Conservation (phyloP, 1,284 basidiomycete species). For the Fomes fomentarius region DNA sequence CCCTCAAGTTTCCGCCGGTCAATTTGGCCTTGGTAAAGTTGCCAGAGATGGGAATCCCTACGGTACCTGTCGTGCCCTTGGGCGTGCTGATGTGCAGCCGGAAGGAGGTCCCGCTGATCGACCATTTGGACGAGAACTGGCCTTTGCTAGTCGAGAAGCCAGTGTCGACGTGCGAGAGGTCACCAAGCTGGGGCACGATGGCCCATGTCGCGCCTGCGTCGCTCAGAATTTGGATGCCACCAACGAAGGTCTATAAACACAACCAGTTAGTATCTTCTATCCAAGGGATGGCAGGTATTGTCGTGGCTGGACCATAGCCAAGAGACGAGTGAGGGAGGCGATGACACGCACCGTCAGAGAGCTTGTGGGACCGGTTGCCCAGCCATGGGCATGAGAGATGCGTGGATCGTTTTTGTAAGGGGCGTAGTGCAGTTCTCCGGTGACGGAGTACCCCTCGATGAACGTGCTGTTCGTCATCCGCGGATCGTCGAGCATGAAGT, state of each 20-base stretch:
- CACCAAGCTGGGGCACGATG: slow-evolving; percentile 16
- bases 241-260: slow-evolving; percentile 19
- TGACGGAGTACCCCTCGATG: slow-evolving; percentile 23
- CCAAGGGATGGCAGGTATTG: too few species aligned
- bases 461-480: slow-evolving; percentile 27
- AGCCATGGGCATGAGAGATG: slow-evolving; percentile 23
- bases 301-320: too few species aligned
- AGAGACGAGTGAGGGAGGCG: too few species aligned
- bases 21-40: slow-evolving; percentile 1
- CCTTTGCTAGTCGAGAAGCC: slow-evolving; percentile 21
- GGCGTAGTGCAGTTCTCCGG: slow-evolving; percentile 22
- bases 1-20: background rate
- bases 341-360: slow-evolving; percentile 20
- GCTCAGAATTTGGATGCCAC: slow-evolving; percentile 22
- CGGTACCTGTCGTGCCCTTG: slow-evolving; percentile 14
- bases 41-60: slow-evolving; percentile 15
- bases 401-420: slow-evolving; percentile 19
- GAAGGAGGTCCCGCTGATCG: background rate
- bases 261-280: too few species aligned
- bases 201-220: slow-evolving; percentile 19
- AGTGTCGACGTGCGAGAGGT: slow-evolving; percentile 17
- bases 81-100: slow-evolving; percentile 16
- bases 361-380: slow-evolving; percentile 23
- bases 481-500: slow-evolving; percentile 26
- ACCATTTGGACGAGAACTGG: slow-evolving; percentile 22